A percentile compares a stretch with the other conserved stretches of the same genome.
phyloP scores from a whole-genome alignment of 352 stramenopile species.

The Pythium monospermum region DNA sequence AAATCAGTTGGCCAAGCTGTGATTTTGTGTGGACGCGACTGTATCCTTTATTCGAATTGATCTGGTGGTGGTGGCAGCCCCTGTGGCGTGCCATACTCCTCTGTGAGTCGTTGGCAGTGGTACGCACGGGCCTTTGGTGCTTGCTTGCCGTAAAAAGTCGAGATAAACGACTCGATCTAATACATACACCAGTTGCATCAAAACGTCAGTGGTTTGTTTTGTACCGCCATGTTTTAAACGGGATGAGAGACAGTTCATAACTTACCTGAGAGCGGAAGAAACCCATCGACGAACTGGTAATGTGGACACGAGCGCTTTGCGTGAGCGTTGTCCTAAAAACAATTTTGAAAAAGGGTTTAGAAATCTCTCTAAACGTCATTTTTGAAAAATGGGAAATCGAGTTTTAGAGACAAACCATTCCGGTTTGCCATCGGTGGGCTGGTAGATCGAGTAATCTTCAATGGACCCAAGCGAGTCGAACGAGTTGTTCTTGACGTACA shows the following conservation, averaged over 20 bases:
- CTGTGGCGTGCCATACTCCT: slow-evolving; percentile 45
- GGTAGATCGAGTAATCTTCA: slow-evolving; percentile 69
- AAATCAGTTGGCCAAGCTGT: too few species aligned
- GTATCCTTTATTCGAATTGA: slow-evolving; percentile 3
- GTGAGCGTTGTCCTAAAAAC: slow-evolving; percentile 54
- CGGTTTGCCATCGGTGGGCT: slow-evolving; percentile 26
- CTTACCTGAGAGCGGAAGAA: slow-evolving; percentile 70
- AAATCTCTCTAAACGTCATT: too few species aligned
- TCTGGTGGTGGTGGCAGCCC: slow-evolving; percentile 2
- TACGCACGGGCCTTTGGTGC: slow-evolving; percentile 52
- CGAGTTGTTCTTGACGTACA: slow-evolving; percentile 70
- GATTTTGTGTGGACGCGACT: too few species aligned
- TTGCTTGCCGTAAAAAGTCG: slow-evolving; percentile 62
- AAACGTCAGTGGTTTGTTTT: too few species aligned
- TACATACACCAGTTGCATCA: too few species aligned
- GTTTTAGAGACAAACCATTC: slow-evolving; percentile 32
- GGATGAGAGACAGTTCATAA: background rate
- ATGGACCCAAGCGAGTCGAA: slow-evolving; percentile 65
- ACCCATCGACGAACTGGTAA: slow-evolving; percentile 63
- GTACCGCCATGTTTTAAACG: background rate
- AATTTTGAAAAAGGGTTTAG: too few species aligned
- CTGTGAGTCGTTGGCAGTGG: slow-evolving; percentile 45
- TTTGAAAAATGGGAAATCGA: background rate
- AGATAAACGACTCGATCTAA: slow-evolving; percentile 72
- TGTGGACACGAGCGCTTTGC: slow-evolving; percentile 62